phyloP scores from a whole-genome alignment of 2,329 filamentous ascomycete species.

The Aspergillus aculeatus region DNA sequence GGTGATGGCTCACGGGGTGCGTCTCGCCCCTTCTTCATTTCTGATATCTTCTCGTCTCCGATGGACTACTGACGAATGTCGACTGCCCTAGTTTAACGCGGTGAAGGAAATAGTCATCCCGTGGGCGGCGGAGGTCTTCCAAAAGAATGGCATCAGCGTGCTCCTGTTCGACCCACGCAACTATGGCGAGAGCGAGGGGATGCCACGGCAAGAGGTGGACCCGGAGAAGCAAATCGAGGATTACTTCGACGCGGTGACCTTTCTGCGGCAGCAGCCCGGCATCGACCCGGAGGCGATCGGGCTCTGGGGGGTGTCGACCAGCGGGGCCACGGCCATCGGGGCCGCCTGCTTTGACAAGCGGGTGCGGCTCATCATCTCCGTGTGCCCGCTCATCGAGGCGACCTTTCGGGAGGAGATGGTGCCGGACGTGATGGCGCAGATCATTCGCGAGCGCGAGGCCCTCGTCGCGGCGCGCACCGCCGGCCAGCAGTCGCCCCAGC shows the following conservation, averaged over 20 bases:
- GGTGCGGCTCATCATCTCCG: constrained; percentile 25
- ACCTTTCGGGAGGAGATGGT: constrained; percentile 11
- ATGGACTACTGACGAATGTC: no score
- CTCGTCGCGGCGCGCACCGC: constrained; percentile 20
- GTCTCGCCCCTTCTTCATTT: neutral
- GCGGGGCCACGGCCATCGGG: constrained; percentile 24
- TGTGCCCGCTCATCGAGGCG: constrained; percentile 21
- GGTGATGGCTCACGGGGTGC: constrained; percentile 21
- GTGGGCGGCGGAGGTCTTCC: constrained; percentile 23
- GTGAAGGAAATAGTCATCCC: constrained; percentile 31
- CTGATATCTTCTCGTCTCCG: neutral
- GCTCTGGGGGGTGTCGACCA: constrained; percentile 42
- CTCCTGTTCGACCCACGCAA: constrained; percentile 37
- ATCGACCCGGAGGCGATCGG: constrained; percentile 32
- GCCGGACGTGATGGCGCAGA: constrained; percentile 28
- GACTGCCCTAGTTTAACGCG: constrained; percentile 29
- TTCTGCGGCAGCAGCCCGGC: constrained; percentile 23
- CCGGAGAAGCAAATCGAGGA: constrained; percentile 35
- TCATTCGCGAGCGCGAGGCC: constrained; percentile 41
- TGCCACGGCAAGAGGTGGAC: constrained; percentile 35
- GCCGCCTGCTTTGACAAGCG: constrained; percentile 35
- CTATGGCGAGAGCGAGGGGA: constrained; percentile 34
- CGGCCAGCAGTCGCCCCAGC: constrained; percentile 32
- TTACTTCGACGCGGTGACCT: constrained; percentile 41
- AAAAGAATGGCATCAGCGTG: constrained; percentile 22